Evolutionary conservation across 495 filamentous ascomycete species (phyloP), one percentile per base, ranked within the genome.

Genomic region (Neurospora terricola): DNA sequence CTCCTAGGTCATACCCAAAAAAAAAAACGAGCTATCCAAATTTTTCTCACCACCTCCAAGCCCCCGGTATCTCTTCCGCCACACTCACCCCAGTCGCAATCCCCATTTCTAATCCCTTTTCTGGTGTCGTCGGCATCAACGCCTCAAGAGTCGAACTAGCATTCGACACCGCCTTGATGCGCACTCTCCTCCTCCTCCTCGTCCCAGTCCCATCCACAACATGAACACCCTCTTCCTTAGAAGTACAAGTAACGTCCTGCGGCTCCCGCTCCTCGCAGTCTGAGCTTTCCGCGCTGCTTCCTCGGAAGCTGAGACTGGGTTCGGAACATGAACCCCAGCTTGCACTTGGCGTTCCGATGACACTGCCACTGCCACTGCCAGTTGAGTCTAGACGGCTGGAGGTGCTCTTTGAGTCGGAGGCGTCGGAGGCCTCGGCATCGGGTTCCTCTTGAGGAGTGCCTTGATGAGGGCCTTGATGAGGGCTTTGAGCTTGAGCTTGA

Each of bases 11-110:
- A 43, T 18, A 43, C 0, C 12, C 38, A 34, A 34, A 39, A 39
- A 72, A 68, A 36, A 42, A 69, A 59, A 71, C 3, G 18, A 42
- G 38, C 5, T 30, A 75, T 36, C 11, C 14, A 45, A 38, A 66
- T 23, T 11, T 38, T 75, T 34, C 66, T 68, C 62, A 38, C 76
- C 76, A 77, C 42, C 69, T 72, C 75, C 76, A 78, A 38, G 71
- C 69, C 62, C 76, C 76, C 8, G 76, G 76, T 6, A 76, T 48
- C 23, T 7, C 70, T 1, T 73, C 74, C 9, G 69, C 69, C 37
- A 18, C 34, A 3, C 72, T 69, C 74, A 37, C 36, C 0, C 39
- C 39, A 36, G n/a, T 9, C 43, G 71, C 27, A 21, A 73, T 27
- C 11, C 73, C 72, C 73, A n/a, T n/a, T n/a, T n/a, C n/a, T n/a